phyloP scores from a whole-genome alignment of 495 filamentous ascomycete genomes.

The Penicillium lagena region DNA sequence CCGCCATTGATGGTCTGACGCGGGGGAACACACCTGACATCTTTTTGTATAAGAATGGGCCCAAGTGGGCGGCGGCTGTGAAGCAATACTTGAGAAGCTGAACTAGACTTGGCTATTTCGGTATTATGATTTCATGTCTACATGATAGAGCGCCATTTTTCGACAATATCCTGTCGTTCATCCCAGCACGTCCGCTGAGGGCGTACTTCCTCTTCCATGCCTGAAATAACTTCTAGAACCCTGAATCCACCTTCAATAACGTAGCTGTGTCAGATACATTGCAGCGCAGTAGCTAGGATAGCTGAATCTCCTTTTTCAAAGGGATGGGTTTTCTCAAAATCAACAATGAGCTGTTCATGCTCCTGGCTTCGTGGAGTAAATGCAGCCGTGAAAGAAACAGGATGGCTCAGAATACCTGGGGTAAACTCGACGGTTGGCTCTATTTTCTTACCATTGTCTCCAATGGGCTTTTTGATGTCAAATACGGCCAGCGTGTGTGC shows the following conservation, averaged over 20 bases:
- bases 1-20: slow-evolving; percentile 67
- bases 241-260: too few species aligned
- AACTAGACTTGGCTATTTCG: too few species aligned
- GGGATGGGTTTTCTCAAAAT: slow-evolving; percentile 1
- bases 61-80: slow-evolving; percentile 60
- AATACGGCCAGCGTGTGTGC: slow-evolving; percentile 28
- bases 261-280: too few species aligned
- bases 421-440: slow-evolving; percentile 1
- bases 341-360: slow-evolving; percentile 1
- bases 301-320: slow-evolving; percentile 1
- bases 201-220: too few species aligned
- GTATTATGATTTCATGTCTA: too few species aligned
- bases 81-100: slow-evolving; percentile 46
- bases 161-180: too few species aligned
- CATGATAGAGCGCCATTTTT: too few species aligned
- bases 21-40: slow-evolving; percentile 62
- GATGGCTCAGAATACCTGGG: slow-evolving; percentile 8
- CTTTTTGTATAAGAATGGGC: slow-evolving; percentile 59
- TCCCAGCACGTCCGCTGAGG: too few species aligned
- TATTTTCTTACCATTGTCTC: slow-evolving; percentile 5
- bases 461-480: slow-evolving; percentile 19
- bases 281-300: too few species aligned
- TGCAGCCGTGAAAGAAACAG: slow-evolving; percentile 1
- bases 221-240: too few species aligned
- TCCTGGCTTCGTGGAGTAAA: slow-evolving; percentile 4